Evolutionary conservation across 768 basidiomycete genomes (phyloP).

Genomic region (Lentinus tigrinus): DNA sequence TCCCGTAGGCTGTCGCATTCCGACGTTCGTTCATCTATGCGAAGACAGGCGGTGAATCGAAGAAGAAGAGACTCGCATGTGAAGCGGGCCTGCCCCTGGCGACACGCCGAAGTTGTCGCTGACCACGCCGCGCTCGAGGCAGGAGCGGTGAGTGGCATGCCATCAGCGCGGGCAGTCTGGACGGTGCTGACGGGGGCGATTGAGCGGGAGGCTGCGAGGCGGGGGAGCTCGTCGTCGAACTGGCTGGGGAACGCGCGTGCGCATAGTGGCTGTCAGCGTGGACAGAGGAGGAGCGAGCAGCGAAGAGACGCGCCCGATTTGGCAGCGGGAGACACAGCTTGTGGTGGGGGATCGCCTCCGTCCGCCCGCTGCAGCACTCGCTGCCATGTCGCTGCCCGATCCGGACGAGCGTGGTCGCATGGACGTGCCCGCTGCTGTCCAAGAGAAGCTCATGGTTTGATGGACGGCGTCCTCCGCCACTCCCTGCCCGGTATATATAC

Average conservation of each 20-base stretch:
- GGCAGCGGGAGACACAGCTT: background rate
- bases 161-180: background rate
- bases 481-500: slow-evolving; percentile 13
- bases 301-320: background rate
- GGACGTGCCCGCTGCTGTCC: slow-evolving; percentile 16
- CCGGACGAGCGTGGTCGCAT: slow-evolving; percentile 8
- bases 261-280: too few relatives aligned
- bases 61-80: too few relatives aligned
- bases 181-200: background rate
- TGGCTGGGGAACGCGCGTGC: background rate
- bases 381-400: slow-evolving; percentile 16
- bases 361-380: slow-evolving; percentile 2
- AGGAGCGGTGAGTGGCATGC: background rate
- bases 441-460: slow-evolving; percentile 19
- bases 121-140: too few relatives aligned
- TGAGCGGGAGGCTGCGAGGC: background rate
- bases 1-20: too few relatives aligned
- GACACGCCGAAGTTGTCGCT: too few relatives aligned
- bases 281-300: background rate
- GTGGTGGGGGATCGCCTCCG: slow-evolving; percentile 9
- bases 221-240: background rate
- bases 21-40: too few relatives aligned
- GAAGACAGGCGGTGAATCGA: too few relatives aligned
- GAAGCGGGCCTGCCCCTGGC: background rate
- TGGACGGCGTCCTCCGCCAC: slow-evolving; percentile 14